Base-by-base conservation (phyloP, 75 land plant genomes). In the Pinus tabuliformis region DNA sequence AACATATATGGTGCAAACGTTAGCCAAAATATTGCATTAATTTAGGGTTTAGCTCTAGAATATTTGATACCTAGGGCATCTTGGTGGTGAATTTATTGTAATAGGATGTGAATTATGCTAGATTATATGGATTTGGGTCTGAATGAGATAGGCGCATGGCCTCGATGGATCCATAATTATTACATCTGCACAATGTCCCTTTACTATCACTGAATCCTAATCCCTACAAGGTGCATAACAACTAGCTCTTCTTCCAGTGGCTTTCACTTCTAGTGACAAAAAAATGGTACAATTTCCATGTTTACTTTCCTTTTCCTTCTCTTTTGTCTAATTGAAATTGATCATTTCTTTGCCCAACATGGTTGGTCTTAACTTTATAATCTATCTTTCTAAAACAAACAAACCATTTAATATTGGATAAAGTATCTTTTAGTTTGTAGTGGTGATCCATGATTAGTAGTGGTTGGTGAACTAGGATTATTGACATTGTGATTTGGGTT, bases 211-310 rank as follows among this genome's bases (percentile, higher is more conserved):
- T 81, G 65, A 91, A 93, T 80, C 84, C 89, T 62, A 84, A 83
- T 59, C 89, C 91, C 12, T 73, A 59, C 72, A 74, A 89, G 37
- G 85, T 81, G 13, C 86, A 78, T 58, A 60, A 83, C 58, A 88
- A 96, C 49, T 84, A 83, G 68, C 87, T 96, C 21, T 96, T 90
- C 75, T 80, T 80, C 57, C 99, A 96, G 81, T 96, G 97, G 97
- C 97, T 96, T 70, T 91, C 95, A 60, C 89, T 96, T 33, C 94
- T 95, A 9, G 97, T 91, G 13, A 88, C 99, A 7, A 73, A 20
- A 83, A 83, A 22, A 56, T 90, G 89, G 99, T 96, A 82, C 36
- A 8, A 7, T 9, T 45, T 45, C 8, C 52, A 7, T 45, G 52
- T 45, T 45, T 37, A 26, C 5, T 65, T 62, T 21, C 26, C 0